Base-by-base conservation (phyloP, 371 early-diverging fungal genomes). In the Amoeboradix gromovi region DNA sequence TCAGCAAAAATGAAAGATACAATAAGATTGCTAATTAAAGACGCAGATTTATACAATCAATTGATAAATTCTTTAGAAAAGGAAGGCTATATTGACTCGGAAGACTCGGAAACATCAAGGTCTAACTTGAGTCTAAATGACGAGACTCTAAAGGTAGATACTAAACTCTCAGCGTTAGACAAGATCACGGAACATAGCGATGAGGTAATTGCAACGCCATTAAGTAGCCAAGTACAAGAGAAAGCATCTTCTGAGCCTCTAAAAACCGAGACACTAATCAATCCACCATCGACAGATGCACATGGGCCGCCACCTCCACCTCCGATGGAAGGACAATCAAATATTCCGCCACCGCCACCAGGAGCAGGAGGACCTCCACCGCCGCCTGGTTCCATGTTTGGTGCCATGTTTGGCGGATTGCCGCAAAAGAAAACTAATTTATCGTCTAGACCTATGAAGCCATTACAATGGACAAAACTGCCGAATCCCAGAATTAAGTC, bases 401-500 rank as follows among this genome's bases (percentile, higher is more conserved):
- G 31, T 31, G 28, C 27, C n/a, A 70, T 29, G 29, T 70, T 68
- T 16, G 76, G 73, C 28, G 74, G 76, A 0, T 67, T 76, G 0
- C 71, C 71, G 27, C 69, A 70, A n/a, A 80, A 80, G 66, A 71
- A 73, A 16, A 73, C 70, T 1, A 80, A 80, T 29, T 70, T 81
- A 28, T 74, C 77, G 0, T 68, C 74, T 17, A 80, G 79, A 67
- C 81, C 81, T 1, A 73, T 81, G 29, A 80, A 80, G 68, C 73
- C 80, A 0, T 74, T 81, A 70, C 79, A 81, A 70, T 81, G 81
- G 81, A 78, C 79, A 1, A 81, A 81, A 72, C 65, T 81, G 1
- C 73, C 77, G 0, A 75, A 74, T 0, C 5, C 68, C 17, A 76
- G 77, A 68, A 75, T 74, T 32, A 72, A 71, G 29, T 77, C 74